Evolutionary conservation across 345 rosid genomes (phyloP).

Genomic region (Capsella bursapastoris): DNA sequence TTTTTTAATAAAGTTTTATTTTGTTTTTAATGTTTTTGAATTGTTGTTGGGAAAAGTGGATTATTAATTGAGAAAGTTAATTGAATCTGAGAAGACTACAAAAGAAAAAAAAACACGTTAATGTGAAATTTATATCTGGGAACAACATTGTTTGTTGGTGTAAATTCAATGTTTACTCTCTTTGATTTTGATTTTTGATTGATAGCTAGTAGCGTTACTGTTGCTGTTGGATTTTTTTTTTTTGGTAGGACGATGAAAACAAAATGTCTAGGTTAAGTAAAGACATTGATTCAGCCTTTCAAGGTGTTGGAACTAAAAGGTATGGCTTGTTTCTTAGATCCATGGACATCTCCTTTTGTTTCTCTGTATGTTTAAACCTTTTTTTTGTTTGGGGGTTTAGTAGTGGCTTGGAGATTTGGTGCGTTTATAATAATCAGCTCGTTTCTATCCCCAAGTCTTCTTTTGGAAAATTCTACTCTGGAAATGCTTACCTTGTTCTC

Average conservation of each 20-base stretch:
- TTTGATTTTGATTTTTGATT: constrained; percentile 4
- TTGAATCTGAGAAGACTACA: not conserved
- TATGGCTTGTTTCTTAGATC: constrained; percentile 34
- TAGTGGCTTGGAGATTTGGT: constrained; percentile 89
- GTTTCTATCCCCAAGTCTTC: constrained; percentile 62
- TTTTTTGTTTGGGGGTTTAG: not conserved
- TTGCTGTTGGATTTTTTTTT: not conserved
- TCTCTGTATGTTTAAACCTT: constrained; percentile 28
- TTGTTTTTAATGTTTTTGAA: not conserved
- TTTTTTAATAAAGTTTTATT: not conserved
- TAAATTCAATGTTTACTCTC: constrained; percentile 6
- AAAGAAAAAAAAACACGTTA: not conserved
- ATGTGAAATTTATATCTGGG: not conserved
- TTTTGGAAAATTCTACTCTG: constrained; percentile 73
- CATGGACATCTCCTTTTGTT: not conserved
- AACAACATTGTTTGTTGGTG: constrained; percentile 12
- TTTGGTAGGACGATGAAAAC: constrained; percentile 27
- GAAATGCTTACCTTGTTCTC: constrained; percentile 68
- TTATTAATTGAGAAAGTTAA: not conserved
- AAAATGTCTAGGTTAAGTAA: constrained; percentile 55
- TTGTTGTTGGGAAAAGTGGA: not conserved
- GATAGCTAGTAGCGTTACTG: constrained; percentile 13
- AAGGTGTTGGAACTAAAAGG: constrained; percentile 66
- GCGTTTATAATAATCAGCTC: constrained; percentile 57
- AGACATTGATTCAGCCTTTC: constrained; percentile 60